Percentiles rank a stretch among this genome's conserved stretches.
Evolutionary conservation across 352 stramenopile species (phyloP).

Genomic region (Achlya hypogyna): DNA sequence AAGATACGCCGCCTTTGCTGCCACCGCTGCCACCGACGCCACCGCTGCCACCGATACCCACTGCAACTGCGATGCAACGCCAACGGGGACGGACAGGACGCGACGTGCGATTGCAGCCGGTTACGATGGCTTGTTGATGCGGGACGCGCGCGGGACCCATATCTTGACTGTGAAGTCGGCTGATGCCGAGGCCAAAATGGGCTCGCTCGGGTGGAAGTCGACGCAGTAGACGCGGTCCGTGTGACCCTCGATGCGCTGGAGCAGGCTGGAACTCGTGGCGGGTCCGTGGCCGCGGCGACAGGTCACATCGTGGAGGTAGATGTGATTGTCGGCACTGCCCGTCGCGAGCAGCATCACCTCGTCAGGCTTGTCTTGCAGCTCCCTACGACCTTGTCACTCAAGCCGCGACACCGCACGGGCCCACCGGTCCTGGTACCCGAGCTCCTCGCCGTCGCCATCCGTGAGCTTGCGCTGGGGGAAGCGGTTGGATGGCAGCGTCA

Average conservation of each 20-base stretch:
- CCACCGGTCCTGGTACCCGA: constrained; percentile 25
- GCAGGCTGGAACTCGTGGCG: constrained; percentile 28
- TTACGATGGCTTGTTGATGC: constrained; percentile 12
- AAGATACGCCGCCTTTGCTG: too few species aligned
- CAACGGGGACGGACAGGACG: neutral
- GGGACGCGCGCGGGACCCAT: constrained; percentile 59
- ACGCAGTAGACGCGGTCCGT: constrained; percentile 84
- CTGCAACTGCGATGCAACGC: neutral
- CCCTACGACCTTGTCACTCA: constrained; percentile 11
- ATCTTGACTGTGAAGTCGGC: constrained; percentile 83
- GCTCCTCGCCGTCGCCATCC: constrained; percentile 66
- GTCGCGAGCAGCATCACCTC: constrained; percentile 77
- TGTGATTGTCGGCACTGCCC: constrained; percentile 78
- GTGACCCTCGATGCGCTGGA: constrained; percentile 82
- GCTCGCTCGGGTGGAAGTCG: constrained; percentile 79
- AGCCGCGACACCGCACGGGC: neutral
- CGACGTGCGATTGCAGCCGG: too few species aligned
- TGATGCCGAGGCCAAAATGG: constrained; percentile 76
- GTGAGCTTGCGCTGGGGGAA: constrained; percentile 56
- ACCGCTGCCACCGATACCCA: too few species aligned
- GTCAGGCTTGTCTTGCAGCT: constrained; percentile 36
- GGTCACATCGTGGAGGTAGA: constrained; percentile 77
- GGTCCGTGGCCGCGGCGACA: neutral
- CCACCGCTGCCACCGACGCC: too few species aligned
- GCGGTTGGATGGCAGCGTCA: constrained; percentile 46